A percentile compares a stretch with the other conserved stretches of the same genome.
These are phyloP conservation scores for Haplosporangium gracile DNA, from an alignment of 192 early-diverging fungal genomes.

Conservation along the genomic window DNA sequence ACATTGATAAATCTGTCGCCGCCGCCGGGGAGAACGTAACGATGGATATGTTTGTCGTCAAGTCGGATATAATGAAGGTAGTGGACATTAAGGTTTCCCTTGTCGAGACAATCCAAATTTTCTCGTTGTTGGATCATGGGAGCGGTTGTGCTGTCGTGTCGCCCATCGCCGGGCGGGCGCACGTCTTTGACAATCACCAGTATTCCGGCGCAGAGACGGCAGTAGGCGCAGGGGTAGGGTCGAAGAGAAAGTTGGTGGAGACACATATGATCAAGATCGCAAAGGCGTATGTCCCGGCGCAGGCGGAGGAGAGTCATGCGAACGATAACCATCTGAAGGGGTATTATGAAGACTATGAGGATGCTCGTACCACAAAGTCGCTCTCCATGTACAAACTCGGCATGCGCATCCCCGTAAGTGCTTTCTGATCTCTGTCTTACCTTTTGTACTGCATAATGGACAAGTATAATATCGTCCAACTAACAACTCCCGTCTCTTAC, in stretches of 20 bases:
- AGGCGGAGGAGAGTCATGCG: conserved; percentile 48
- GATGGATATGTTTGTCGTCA: conserved; percentile 52
- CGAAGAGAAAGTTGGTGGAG: conserved; percentile 20
- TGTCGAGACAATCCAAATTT: conserved; percentile 44
- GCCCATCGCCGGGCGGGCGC: conserved; percentile 1
- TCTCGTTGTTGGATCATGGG: conserved; percentile 20
- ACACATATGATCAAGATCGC: conserved; percentile 50
- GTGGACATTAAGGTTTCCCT: conserved; percentile 53
- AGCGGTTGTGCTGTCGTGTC: not conserved
- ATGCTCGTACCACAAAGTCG: conserved; percentile 41
- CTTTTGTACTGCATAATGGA: not conserved
- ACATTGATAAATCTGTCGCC: conserved; percentile 51
- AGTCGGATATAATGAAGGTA: conserved; percentile 51
- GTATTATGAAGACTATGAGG: conserved; percentile 51
- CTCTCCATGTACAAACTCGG: conserved; percentile 48
- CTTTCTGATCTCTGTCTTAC: not conserved
- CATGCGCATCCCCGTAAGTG: conserved; percentile 52
- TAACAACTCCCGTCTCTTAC: not conserved
- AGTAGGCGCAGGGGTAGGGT: not conserved
- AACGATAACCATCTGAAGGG: conserved; percentile 53
- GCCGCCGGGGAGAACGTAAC: conserved; percentile 43
- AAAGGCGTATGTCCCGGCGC: conserved; percentile 49
- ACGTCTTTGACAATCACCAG: not conserved
- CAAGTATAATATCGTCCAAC: not conserved
- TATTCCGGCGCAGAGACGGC: not conserved